Evolutionary conservation across 2,329 filamentous ascomycete species (phyloP).

Genomic region (Penicillium sp.): DNA sequence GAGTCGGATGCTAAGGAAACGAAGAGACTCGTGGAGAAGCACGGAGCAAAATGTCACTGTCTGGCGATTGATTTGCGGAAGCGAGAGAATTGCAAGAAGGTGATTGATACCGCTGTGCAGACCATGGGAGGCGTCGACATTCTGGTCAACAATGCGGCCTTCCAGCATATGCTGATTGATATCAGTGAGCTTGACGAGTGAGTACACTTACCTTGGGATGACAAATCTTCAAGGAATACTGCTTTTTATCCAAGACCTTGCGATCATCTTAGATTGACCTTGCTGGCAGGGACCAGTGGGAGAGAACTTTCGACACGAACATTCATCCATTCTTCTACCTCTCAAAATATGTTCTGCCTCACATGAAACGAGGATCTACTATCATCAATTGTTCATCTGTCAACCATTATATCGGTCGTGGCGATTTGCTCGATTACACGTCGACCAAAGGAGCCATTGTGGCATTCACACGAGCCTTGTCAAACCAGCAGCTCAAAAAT

Average conservation of each 20-base stretch:
- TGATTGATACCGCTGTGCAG: slow-evolving; percentile 68
- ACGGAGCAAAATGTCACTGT: slow-evolving; percentile 68
- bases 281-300: slow-evolving; percentile 70
- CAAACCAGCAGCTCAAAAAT: slow-evolving; percentile 71
- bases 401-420: slow-evolving; percentile 79
- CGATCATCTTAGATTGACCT: not conserved
- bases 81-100: slow-evolving; percentile 68
- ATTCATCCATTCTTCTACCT: slow-evolving; percentile 82
- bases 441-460: slow-evolving; percentile 74
- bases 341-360: slow-evolving; percentile 73
- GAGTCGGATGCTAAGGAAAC: slow-evolving; percentile 76
- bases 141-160: slow-evolving; percentile 68
- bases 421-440: slow-evolving; percentile 81
- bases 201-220: slow-evolving; percentile 32
- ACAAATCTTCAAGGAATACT: not conserved
- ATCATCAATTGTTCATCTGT: slow-evolving; percentile 88
- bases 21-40: slow-evolving; percentile 68
- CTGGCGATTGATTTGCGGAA: slow-evolving; percentile 67
- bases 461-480: slow-evolving; percentile 75
- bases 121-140: slow-evolving; percentile 73
- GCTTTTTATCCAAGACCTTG: not conserved
- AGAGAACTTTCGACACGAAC: slow-evolving; percentile 78
- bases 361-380: slow-evolving; percentile 72
- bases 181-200: slow-evolving; percentile 73
- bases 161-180: slow-evolving; percentile 72